Evolutionary conservation across 768 basidiomycete species (phyloP).

Genomic region (Naganishia antarctica): DNA sequence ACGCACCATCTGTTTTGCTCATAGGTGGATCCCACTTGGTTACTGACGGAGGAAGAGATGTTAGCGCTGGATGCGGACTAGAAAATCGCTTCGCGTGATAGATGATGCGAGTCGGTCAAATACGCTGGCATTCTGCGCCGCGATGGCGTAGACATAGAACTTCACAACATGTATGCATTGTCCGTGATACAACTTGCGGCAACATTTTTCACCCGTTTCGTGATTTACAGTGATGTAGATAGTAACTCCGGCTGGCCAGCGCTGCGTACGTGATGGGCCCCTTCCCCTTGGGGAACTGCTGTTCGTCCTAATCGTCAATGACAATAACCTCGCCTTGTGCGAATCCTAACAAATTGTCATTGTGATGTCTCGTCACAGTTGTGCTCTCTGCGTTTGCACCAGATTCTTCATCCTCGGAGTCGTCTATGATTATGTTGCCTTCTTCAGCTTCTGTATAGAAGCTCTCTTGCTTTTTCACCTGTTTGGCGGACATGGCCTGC

Average conservation of each 20-base stretch:
- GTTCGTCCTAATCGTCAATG: not conserved
- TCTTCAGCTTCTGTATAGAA: not conserved
- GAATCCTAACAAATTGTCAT: not conserved
- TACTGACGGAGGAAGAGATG: slow-evolving; percentile 39
- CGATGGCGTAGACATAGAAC: not conserved
- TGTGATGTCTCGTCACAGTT: not conserved
- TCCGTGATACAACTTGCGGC: slow-evolving; percentile 6
- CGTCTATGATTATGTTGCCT: not conserved
- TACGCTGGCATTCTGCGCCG: not conserved
- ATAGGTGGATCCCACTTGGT: slow-evolving; percentile 41
- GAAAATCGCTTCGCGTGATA: no score
- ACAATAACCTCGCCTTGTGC: not conserved
- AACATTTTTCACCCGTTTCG: no score
- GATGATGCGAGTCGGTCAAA: no score
- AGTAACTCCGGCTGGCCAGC: no score
- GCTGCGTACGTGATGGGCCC: no score
- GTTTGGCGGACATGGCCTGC: not conserved
- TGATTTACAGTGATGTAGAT: no score
- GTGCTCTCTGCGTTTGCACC: not conserved
- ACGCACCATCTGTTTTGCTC: no score
- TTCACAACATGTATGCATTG: not conserved
- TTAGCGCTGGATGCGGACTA: slow-evolving; percentile 29
- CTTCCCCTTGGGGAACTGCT: no score
- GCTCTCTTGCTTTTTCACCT: not conserved
- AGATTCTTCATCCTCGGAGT: not conserved